These are phyloP conservation scores for Diaporthe citri DNA, from an alignment of 2,329 filamentous ascomycete genomes.

Conservation along the genomic window DNA sequence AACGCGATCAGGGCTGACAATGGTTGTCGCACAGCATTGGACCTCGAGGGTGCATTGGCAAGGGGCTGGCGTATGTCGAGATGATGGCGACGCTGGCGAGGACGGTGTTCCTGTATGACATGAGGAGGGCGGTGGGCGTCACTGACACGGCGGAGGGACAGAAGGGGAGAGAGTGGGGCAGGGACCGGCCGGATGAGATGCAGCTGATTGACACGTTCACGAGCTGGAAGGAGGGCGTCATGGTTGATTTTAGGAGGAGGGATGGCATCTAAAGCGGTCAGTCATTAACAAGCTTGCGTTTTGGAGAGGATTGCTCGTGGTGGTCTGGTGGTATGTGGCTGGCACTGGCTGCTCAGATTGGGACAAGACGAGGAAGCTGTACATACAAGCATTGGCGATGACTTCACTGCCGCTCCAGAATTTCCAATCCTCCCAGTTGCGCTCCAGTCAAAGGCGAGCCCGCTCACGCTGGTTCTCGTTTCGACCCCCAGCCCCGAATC, in stretches of 20 bases:
- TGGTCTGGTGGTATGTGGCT: too few species aligned
- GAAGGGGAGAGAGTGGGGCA: constrained; percentile 63
- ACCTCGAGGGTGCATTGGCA: constrained; percentile 79
- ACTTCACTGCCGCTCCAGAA: neutral
- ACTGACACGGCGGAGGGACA: constrained; percentile 66
- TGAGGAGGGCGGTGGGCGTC: constrained; percentile 64
- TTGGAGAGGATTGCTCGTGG: neutral
- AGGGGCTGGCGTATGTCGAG: constrained; percentile 76
- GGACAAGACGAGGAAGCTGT: neutral
- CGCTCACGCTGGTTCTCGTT: neutral
- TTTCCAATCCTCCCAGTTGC: neutral
- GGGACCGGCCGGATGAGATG: constrained; percentile 71
- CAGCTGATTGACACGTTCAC: constrained; percentile 81
- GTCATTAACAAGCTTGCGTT: neutral
- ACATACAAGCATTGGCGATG: neutral
- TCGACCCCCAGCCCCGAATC: neutral
- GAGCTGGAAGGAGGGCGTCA: constrained; percentile 77
- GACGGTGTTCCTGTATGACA: constrained; percentile 71
- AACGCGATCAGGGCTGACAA: neutral
- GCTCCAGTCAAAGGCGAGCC: constrained; percentile 27
- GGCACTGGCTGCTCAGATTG: neutral
- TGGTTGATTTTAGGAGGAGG: constrained; percentile 70
- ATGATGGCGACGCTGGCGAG: constrained; percentile 73
- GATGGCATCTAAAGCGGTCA: constrained; percentile 19
- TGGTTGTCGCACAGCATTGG: constrained; percentile 61